phyloP scores from a whole-genome alignment of 352 stramenopile species.

The Globisporangium acanthophoron region DNA sequence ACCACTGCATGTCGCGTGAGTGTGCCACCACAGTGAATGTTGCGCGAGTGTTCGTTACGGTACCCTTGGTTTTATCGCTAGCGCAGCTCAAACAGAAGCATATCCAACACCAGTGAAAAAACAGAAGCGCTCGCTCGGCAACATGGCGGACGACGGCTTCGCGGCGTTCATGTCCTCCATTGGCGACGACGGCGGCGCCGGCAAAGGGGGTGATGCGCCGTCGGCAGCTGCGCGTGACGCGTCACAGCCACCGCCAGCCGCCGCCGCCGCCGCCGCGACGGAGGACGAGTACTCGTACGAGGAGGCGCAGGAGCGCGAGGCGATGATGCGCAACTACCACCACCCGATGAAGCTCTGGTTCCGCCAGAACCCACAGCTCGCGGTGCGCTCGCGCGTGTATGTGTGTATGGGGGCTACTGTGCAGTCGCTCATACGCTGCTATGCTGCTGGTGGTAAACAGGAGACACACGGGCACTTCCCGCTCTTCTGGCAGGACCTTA shows the following conservation, averaged over 20 bases:
- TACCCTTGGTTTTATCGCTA: neutral
- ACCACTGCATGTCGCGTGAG: neutral
- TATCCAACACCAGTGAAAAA: neutral
- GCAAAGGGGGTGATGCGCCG: too few species aligned
- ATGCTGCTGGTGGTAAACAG: conserved; percentile 10
- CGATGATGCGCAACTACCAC: conserved; percentile 87
- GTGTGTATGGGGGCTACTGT: neutral
- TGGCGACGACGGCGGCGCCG: conserved; percentile 15
- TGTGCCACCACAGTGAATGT: neutral
- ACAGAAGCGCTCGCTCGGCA: neutral
- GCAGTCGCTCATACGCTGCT: neutral
- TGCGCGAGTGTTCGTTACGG: neutral
- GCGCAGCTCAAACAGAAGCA: neutral
- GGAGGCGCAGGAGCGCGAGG: conserved; percentile 81
- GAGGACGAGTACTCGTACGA: conserved; percentile 75
- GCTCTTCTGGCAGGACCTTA: conserved; percentile 94
- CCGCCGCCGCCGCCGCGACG: conserved; percentile 2
- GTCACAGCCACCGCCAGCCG: neutral
- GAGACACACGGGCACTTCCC: conserved; percentile 89
- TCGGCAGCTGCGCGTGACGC: neutral
- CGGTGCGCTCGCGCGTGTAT: conserved; percentile 13
- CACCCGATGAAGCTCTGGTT: conserved; percentile 89
- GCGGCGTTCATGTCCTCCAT: conserved; percentile 70
- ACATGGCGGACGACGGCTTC: conserved; percentile 61
- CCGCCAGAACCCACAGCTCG: conserved; percentile 43